A percentile compares a stretch with the other conserved stretches of the same genome.
phyloP scores from a whole-genome alignment of 2,329 filamentous ascomycete genomes.

The Alternaria ventricosa region DNA sequence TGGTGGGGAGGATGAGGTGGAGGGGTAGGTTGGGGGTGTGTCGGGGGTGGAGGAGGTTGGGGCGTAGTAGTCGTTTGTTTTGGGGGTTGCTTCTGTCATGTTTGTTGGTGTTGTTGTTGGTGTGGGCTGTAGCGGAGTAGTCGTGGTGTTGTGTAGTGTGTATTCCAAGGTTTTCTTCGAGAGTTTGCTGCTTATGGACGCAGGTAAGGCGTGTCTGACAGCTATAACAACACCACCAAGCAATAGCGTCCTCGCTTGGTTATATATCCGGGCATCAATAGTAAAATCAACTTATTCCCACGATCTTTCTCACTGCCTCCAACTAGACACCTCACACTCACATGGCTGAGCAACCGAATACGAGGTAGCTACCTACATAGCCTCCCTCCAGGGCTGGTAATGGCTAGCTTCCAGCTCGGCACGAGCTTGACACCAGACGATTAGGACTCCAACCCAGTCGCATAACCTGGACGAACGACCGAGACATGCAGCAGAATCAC shows the following conservation, averaged over 20 bases:
- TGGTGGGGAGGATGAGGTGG: neutral
- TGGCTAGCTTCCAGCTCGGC: neutral
- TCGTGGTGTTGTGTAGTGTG: neutral
- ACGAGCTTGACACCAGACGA: neutral
- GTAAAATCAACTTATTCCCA: neutral
- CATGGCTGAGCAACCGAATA: neutral
- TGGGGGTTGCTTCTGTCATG: neutral
- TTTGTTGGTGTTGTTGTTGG: neutral
- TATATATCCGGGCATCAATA: neutral
- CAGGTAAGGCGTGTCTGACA: neutral
- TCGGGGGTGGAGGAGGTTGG: neutral
- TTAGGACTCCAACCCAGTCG: neutral
- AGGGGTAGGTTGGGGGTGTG: conserved; percentile 10
- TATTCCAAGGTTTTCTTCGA: neutral
- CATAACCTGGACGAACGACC: neutral
- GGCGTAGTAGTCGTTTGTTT: neutral
- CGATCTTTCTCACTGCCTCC: neutral
- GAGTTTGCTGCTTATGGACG: neutral
- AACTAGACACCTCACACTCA: neutral
- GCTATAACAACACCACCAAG: neutral
- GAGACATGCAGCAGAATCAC: neutral
- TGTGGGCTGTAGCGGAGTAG: neutral
- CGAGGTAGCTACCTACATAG: neutral
- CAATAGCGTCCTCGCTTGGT: neutral
- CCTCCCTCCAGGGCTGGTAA: neutral